Conservation (phyloP, 495 filamentous ascomycete genomes). For the Oidiodendron maius region DNA sequence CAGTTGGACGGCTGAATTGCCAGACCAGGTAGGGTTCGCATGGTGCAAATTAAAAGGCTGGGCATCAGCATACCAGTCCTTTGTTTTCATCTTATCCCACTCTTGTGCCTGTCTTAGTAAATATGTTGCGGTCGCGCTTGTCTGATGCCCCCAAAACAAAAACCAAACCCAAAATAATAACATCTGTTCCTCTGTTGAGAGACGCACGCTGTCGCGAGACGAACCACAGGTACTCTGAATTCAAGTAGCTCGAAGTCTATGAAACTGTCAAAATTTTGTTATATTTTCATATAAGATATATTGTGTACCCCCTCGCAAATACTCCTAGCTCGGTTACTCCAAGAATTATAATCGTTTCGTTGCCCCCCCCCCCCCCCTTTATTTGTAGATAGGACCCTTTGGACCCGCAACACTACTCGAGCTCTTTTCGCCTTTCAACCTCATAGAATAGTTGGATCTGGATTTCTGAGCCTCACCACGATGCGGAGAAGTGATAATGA, state of each 20-base stretch:
- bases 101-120: no score
- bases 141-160: no score
- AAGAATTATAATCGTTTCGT: conserved; percentile 6
- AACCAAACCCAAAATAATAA: no score
- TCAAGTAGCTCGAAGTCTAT: not conserved
- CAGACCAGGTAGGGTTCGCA: no score
- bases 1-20: no score
- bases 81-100: no score
- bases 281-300: conserved; percentile 2
- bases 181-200: not conserved
- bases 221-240: conserved; percentile 2
- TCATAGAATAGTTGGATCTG: conserved; percentile 5
- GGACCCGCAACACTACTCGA: not conserved
- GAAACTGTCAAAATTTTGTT: not conserved
- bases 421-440: conserved; percentile 3
- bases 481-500: conserved; percentile 9
- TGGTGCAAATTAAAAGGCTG: no score
- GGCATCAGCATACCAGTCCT: no score
- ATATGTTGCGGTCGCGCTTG: no score
- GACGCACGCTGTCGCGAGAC: conserved; percentile 1
- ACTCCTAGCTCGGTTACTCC: conserved; percentile 1
- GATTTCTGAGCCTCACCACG: conserved; percentile 1
- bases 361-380: not conserved
- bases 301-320: conserved; percentile 1
- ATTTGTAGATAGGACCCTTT: not conserved